These are phyloP conservation scores for Venturia effusa DNA, from an alignment of 2,329 filamentous ascomycete genomes.

Conservation along the genomic window DNA sequence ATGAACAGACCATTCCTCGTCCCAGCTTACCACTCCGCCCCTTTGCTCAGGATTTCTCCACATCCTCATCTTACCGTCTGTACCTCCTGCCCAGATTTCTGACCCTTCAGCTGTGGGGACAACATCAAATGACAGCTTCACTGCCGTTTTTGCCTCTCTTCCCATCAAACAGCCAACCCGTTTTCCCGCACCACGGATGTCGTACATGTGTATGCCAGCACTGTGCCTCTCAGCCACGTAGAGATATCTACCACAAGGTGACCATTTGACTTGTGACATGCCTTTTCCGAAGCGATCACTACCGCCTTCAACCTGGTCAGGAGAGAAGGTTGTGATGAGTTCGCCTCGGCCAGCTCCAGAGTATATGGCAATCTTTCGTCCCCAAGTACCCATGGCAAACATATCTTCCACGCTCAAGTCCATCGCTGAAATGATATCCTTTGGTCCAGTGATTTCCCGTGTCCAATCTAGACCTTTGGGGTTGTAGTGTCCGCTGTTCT, in stretches of 20 bases:
- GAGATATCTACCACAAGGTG: conserved; percentile 45
- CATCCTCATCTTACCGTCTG: conserved; percentile 41
- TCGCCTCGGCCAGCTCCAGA: conserved; percentile 37
- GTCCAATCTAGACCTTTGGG: conserved; percentile 17
- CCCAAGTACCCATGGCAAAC: conserved; percentile 45
- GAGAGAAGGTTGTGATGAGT: conserved; percentile 39
- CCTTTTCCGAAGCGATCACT: conserved; percentile 35
- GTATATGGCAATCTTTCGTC: conserved; percentile 46
- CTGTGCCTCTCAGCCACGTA: conserved; percentile 47
- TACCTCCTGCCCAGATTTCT: conserved; percentile 50
- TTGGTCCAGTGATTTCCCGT: conserved; percentile 41
- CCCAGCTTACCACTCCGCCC: conserved; percentile 18
- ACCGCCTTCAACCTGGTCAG: conserved; percentile 17
- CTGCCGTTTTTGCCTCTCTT: conserved; percentile 36
- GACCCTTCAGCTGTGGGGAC: conserved; percentile 27
- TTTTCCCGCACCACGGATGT: conserved; percentile 44
- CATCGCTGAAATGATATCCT: conserved; percentile 36
- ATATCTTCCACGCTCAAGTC: conserved; percentile 38
- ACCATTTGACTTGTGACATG: conserved; percentile 47
- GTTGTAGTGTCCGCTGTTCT: conserved; percentile 1
- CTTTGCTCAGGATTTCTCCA: conserved; percentile 23
- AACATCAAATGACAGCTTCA: conserved; percentile 47
- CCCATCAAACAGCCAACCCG: conserved; percentile 39
- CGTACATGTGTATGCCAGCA: conserved; percentile 46
- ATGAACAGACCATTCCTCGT: background rate